These are phyloP conservation scores for Microbotryum silenes-acaulis DNA, from an alignment of 1,284 basidiomycete species.

Conservation along the genomic window DNA sequence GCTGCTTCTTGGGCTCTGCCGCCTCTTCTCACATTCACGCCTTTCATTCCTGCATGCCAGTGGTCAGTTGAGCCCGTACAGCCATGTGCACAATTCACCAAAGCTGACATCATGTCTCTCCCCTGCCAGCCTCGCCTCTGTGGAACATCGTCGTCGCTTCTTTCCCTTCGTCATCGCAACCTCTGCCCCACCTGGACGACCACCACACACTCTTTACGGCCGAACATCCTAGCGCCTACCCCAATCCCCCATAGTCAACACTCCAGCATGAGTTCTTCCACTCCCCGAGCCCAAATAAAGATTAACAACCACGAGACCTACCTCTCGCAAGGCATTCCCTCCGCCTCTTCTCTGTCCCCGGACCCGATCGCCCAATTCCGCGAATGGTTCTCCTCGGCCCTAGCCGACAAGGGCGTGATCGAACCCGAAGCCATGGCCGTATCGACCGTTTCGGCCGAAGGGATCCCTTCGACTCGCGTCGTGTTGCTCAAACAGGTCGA, in stretches of 20 bases:
- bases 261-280: neutral
- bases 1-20: no score
- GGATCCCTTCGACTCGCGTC: slow-evolving; percentile 71
- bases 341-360: slow-evolving; percentile 52
- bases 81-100: no score
- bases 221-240: no score
- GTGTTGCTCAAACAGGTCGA: slow-evolving; percentile 89
- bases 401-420: slow-evolving; percentile 47
- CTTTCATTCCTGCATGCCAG: no score
- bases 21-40: no score
- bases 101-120: no score
- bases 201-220: no score
- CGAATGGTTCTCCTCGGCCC: slow-evolving; percentile 67
- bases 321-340: slow-evolving; percentile 43
- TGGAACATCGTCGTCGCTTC: no score
- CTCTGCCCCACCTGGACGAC: no score
- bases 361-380: slow-evolving; percentile 76
- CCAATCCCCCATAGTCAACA: neutral
- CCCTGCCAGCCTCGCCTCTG: no score
- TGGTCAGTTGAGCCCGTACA: no score
- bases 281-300: slow-evolving; percentile 4
- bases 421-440: slow-evolving; percentile 86
- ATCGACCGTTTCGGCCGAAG: slow-evolving; percentile 62
- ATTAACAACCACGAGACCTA: slow-evolving; percentile 26
- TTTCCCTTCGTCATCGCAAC: no score